Percentiles rank a stretch among this genome's conserved stretches.
phyloP scores from a whole-genome alignment of 2,329 filamentous ascomycete species.

The Fusarium aywerte region DNA sequence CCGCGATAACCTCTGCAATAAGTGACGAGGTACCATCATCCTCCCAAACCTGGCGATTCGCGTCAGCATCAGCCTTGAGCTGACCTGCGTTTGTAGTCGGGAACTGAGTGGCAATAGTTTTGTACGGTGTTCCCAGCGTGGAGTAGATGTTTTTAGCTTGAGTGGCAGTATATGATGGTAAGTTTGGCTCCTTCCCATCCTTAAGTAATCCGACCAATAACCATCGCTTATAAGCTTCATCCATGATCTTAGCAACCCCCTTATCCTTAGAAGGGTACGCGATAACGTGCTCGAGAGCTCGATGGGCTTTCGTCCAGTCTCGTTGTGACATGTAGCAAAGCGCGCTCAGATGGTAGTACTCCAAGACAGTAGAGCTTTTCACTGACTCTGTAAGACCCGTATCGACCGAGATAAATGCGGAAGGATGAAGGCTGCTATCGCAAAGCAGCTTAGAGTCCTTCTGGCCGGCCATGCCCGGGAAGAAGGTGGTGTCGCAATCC shows the following conservation, averaged over 20 bases:
- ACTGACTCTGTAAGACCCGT: slow-evolving; percentile 68
- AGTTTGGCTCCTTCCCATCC: slow-evolving; percentile 66
- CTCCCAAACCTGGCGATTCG: slow-evolving; percentile 68
- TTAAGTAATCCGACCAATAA: slow-evolving; percentile 78
- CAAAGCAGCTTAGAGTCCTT: slow-evolving; percentile 56
- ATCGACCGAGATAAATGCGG: slow-evolving; percentile 68
- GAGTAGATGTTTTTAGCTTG: slow-evolving; percentile 67
- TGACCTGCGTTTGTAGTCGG: slow-evolving; percentile 62
- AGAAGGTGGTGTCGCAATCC: slow-evolving; percentile 73
- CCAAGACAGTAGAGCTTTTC: slow-evolving; percentile 65
- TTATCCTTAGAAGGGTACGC: slow-evolving; percentile 72
- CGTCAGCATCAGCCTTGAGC: slow-evolving; percentile 72
- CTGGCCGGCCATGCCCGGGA: slow-evolving; percentile 60
- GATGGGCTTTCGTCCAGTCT: slow-evolving; percentile 71
- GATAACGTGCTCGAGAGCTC: slow-evolving; percentile 72
- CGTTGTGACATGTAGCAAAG: slow-evolving; percentile 70
- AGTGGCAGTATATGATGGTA: slow-evolving; percentile 67
- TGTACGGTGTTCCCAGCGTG: slow-evolving; percentile 74
- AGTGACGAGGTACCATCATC: slow-evolving; percentile 80
- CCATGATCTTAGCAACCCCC: slow-evolving; percentile 79
- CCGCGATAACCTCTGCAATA: slow-evolving; percentile 73
- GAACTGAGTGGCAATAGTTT: slow-evolving; percentile 76
- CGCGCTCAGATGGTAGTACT: slow-evolving; percentile 74
- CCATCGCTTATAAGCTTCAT: slow-evolving; percentile 94
- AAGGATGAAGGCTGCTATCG: slow-evolving; percentile 58